Base-by-base conservation (phyloP, 257 asterid species). In the Fraxinus pennsylvanica region DNA sequence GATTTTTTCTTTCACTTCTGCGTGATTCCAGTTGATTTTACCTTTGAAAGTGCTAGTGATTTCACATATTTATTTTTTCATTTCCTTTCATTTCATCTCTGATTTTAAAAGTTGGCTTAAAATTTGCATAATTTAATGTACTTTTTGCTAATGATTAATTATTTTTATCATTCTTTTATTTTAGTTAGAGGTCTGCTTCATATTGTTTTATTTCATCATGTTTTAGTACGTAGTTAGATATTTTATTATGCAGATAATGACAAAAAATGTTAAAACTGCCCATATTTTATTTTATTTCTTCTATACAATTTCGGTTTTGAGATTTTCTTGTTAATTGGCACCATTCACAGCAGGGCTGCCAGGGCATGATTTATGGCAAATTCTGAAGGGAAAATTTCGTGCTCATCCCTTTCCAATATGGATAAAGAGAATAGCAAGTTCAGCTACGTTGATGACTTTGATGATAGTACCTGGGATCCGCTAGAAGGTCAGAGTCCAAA, bases 361-460 rank as follows among this genome's bases (percentile, higher is more conserved):
- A n/a, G n/a, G 33, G 36, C 29, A n/a, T 73, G 81, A 78, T 52
- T 25, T 39, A 83, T 85, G 89, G 85, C 75, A 68, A 78, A 78
- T 4, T 73, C 80, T 15, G 86, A 85, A 68, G 80, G 84, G 36
- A 85, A 68, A 78, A 81, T 74, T 66, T 72, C 84, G 19, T 85
- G 79, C 78, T 75, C 89, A 30, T 81, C 89, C 0, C 41, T 85
- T 81, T 69, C 85, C 63, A 80, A 82, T 32, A 36, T 83, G 47
- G 79, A 71, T 67, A 85, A 85, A 73, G 86, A 79, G 76, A 76
- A 61, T 21, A 65, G 15, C 3, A 80, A 81, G 73, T 78, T 79
- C 70, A 80, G 68, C 30, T 82, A 78, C 63, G 71, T 82, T 45
- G 89, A 87, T 77, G 91, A 85, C 65, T 82, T 79, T 32, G 65